Conservation (phyloP, 179 eudicot species). For the Gypsophila paniculata region DNA sequence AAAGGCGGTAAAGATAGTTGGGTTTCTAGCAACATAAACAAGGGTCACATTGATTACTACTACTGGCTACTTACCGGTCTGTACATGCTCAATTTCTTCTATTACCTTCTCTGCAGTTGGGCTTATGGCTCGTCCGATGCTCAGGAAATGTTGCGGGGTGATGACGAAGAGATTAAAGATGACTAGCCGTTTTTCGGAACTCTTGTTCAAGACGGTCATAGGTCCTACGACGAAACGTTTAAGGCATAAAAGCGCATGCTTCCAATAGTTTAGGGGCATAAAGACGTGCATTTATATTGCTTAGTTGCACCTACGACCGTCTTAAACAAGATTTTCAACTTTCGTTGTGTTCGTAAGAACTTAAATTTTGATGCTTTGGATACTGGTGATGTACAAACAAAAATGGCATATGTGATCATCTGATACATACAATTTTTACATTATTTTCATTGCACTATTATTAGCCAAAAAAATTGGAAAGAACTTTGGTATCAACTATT, state of each 20-base stretch:
- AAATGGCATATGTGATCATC: neutral
- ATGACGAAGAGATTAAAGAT: constrained; percentile 11
- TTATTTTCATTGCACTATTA: neutral
- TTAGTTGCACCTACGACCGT: too few species aligned
- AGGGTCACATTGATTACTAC: constrained; percentile 46
- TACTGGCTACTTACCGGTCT: constrained; percentile 37
- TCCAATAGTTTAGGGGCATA: too few species aligned
- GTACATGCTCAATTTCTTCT: constrained; percentile 33
- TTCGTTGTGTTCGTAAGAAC: too few species aligned
- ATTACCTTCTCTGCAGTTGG: constrained; percentile 34
- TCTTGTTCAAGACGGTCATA: too few species aligned
- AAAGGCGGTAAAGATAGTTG: constrained; percentile 42
- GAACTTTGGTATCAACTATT: too few species aligned
- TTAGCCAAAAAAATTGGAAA: neutral
- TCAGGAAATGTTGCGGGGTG: constrained; percentile 7
- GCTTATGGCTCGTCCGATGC: constrained; percentile 34
- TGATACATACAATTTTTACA: neutral
- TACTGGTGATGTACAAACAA: neutral
- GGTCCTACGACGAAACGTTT: too few species aligned
- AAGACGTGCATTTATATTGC: too few species aligned
- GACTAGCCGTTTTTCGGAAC: too few species aligned
- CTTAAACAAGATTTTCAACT: too few species aligned
- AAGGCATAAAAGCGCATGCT: neutral
- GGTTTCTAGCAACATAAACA: constrained; percentile 44
- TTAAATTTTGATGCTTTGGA: neutral